Evolutionary conservation across 257 asterid species (phyloP), one percentile per base, ranked within the genome.

Genomic region (Jaltomata sinuosa): DNA sequence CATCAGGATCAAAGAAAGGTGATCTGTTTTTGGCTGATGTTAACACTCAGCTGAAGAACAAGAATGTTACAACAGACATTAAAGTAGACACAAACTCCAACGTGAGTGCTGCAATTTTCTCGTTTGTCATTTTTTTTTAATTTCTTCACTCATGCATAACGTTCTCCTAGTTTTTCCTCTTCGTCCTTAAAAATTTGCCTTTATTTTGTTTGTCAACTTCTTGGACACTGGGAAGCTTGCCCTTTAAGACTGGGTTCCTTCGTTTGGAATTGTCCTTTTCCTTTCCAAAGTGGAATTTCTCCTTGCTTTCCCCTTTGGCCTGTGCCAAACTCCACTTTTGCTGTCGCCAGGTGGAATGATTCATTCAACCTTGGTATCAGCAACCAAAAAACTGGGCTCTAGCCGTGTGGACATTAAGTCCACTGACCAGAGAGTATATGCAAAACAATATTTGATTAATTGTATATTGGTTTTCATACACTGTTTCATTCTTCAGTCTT

Each of bases 81-180:
- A 92, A 88, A 91, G 95, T 92, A 57, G 95, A 92, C 87, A 91
- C 94, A 6, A 59, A 81, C 87, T 89, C 95, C 80, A 92, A 92
- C 29, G 95, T 92, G 69, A 84, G 86, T 54, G 1, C 55, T 69
- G 31, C 52, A 59, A 15, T 59, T 16, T 27, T 10, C 42, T 76
- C 29, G 18, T 15, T 11, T 71, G 50, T 2, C 79, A 71, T n/a
- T n/a, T 40, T 40, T 62, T 7, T 32, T 45, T 27, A 11, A 31
- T 14, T 31, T 16, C 40, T 15, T 7, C 74, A 31, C 45, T 65
- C 38, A 0, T n/a, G 34, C 54, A n/a, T 71, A 1, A 11, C 0
- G 16, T 40, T n/a, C 79, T 71, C 54, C 53, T 40, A n/a, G 12
- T 71, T 38, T 71, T 36, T 12, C n/a, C 59, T 67, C 50, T 69